A percentile compares a stretch with the other conserved stretches of the same genome.
phyloP scores from a whole-genome alignment of 495 filamentous ascomycete species.

The Aspergillus cavernicola region DNA sequence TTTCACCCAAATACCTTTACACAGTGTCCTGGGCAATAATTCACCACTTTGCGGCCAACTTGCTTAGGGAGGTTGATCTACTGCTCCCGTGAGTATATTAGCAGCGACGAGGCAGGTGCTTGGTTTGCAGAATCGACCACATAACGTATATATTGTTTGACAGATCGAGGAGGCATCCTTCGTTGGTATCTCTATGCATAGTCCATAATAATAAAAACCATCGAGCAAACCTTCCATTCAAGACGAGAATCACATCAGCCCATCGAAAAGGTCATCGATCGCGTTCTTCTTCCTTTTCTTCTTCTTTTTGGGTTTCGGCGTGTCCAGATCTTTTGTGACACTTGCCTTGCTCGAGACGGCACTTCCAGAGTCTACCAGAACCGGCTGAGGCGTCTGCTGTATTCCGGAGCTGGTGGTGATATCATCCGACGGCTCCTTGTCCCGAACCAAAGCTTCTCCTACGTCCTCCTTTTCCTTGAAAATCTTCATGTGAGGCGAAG shows the following conservation, averaged over 20 bases:
- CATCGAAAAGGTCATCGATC: conserved; percentile 61
- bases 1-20: conserved; percentile 94
- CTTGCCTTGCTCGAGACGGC: conserved; percentile 5
- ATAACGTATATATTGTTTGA: conserved; percentile 2
- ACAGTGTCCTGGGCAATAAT: conserved; percentile 79
- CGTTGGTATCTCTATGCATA: not conserved
- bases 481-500: not conserved
- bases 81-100: not conserved
- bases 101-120: not conserved
- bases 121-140: not conserved
- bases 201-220: not conserved
- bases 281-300: conserved; percentile 51
- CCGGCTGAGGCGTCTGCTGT: not conserved
- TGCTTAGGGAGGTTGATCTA: conserved; percentile 31
- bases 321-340: conserved; percentile 1
- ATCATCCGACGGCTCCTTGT: not conserved
- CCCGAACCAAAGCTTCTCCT: conserved; percentile 31
- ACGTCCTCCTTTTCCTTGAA: conserved; percentile 23
- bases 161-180: not conserved
- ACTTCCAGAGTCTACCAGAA: not conserved
- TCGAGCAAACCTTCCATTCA: too few relatives aligned
- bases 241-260: conserved; percentile 40
- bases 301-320: conserved; percentile 2
- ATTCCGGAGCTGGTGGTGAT: not conserved
- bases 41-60: conserved; percentile 72